Conservation (phyloP, 768 basidiomycete species). For the Coprinellus micaceus region DNA sequence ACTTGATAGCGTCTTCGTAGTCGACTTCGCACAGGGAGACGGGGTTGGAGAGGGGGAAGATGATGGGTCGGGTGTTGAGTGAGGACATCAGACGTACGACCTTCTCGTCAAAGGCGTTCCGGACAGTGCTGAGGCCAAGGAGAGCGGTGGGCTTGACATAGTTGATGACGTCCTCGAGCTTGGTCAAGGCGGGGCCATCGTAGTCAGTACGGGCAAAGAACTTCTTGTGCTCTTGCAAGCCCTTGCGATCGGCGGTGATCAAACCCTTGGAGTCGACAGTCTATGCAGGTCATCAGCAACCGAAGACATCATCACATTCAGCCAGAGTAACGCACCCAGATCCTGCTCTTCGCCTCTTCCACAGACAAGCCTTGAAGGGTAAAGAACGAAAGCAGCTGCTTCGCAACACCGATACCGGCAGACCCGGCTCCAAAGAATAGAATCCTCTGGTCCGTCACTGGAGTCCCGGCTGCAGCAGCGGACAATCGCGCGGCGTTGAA, state of each 20-base stretch:
- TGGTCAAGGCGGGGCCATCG: constrained; percentile 55
- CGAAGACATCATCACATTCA: constrained; percentile 12
- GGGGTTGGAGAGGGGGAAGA: constrained; percentile 81
- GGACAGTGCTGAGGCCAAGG: constrained; percentile 65
- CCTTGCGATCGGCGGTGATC: constrained; percentile 64
- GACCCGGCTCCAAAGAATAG: constrained; percentile 91
- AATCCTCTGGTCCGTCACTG: constrained; percentile 72
- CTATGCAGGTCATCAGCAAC: constrained; percentile 24
- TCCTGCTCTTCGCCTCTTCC: constrained; percentile 61
- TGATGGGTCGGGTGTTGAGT: constrained; percentile 67
- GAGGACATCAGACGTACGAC: constrained; percentile 62
- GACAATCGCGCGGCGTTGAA: constrained; percentile 66
- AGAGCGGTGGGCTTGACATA: constrained; percentile 75
- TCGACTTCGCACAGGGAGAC: constrained; percentile 57
- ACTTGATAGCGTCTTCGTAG: constrained; percentile 55
- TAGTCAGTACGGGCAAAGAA: constrained; percentile 75
- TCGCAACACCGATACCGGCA: constrained; percentile 85
- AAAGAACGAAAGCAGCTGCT: constrained; percentile 81
- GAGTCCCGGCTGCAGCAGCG: constrained; percentile 47
- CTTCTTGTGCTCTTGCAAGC: constrained; percentile 70
- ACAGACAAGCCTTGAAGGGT: constrained; percentile 60
- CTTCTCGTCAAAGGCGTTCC: constrained; percentile 61
- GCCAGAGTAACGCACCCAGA: constrained; percentile 49
- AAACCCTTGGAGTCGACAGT: constrained; percentile 78
- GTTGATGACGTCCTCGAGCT: constrained; percentile 63